Evolutionary conservation across 2,329 filamentous ascomycete genomes (phyloP).

Genomic region (Colletotrichum karsti): DNA sequence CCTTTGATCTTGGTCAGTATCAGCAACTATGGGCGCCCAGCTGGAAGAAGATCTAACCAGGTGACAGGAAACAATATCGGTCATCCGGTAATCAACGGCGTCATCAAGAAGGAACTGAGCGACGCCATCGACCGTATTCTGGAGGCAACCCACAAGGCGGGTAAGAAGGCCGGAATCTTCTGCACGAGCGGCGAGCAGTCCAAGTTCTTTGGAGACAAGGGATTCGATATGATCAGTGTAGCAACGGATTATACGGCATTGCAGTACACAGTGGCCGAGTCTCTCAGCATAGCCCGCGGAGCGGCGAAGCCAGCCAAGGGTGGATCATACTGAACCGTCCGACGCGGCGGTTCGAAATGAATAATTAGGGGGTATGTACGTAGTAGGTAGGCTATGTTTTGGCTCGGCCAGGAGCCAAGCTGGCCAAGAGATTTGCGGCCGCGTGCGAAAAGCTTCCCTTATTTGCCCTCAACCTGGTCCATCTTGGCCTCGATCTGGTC

Average conservation of each 20-base stretch:
- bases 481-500: conserved; percentile 74
- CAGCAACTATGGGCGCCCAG: too few relatives aligned
- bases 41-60: not conserved
- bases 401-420: not conserved
- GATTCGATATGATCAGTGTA: conserved; percentile 70
- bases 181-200: conserved; percentile 65
- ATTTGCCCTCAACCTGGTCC: conserved; percentile 61
- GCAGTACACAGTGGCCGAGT: conserved; percentile 52
- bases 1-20: conserved; percentile 66
- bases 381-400: not conserved
- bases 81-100: conserved; percentile 67
- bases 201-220: conserved; percentile 60
- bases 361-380: not conserved
- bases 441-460: not conserved
- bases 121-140: conserved; percentile 67
- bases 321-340: conserved; percentile 52
- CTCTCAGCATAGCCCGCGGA: conserved; percentile 57
- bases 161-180: conserved; percentile 73
- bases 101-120: conserved; percentile 66
- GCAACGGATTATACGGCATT: conserved; percentile 65
- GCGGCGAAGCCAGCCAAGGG: conserved; percentile 43
- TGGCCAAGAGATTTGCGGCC: conserved; percentile 7
- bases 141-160: conserved; percentile 64
- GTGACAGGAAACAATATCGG: conserved; percentile 65
- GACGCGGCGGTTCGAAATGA: not conserved